A percentile compares a stretch with the other conserved stretches of the same genome.
phyloP scores from a whole-genome alignment of 1,284 basidiomycete genomes.

The Tilletia horrida region DNA sequence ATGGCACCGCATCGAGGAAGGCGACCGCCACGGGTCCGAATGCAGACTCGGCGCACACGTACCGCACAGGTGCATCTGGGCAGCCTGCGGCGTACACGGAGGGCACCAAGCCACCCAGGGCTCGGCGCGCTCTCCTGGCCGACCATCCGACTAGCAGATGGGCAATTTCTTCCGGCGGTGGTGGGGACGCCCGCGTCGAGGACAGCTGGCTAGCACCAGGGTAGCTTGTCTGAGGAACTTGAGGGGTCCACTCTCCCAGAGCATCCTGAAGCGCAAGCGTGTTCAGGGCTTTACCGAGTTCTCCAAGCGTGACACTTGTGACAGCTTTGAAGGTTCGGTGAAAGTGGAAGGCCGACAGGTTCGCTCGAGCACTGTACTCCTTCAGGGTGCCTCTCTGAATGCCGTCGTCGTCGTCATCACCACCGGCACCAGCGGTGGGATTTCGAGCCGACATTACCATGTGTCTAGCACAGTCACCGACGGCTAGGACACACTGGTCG shows the following conservation, averaged over 20 bases:
- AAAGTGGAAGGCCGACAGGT: conserved; percentile 28
- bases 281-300: conserved; percentile 24
- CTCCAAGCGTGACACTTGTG: conserved; percentile 24
- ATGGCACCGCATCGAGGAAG: neutral
- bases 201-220: neutral
- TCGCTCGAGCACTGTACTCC: conserved; percentile 24
- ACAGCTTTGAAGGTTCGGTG: conserved; percentile 27
- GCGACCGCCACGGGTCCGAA: conserved; percentile 6
- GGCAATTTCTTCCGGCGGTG: conserved; percentile 9
- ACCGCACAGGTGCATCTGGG: neutral
- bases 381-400: conserved; percentile 24
- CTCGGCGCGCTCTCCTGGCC: conserved; percentile 22
- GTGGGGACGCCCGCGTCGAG: neutral
- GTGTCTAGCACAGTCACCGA: conserved; percentile 25
- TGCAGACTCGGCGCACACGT: neutral
- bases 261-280: conserved; percentile 26
- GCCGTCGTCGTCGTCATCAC: conserved; percentile 22
- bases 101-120: conserved; percentile 22
- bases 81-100: conserved; percentile 21
- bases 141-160: conserved; percentile 24
- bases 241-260: conserved; percentile 16
- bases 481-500: conserved; percentile 23
- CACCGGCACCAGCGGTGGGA: conserved; percentile 11
- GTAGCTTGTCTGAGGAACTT: neutral
- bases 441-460: conserved; percentile 18